Evolutionary conservation across 352 stramenopile species (phyloP).

Genomic region (Poterioochromonas sp.): DNA sequence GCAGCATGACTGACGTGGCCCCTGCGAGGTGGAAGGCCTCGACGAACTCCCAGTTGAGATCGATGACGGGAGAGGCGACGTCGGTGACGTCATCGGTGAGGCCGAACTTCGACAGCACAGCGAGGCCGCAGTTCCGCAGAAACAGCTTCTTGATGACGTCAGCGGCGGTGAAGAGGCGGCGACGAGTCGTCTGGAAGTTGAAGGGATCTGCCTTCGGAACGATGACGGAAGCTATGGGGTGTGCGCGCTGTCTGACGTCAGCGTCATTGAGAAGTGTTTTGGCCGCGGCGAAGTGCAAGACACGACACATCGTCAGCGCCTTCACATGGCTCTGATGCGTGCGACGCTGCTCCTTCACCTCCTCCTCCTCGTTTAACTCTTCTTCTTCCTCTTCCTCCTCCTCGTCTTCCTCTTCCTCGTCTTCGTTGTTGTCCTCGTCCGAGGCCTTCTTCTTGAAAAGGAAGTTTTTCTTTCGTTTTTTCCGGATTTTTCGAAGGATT

Average conservation of each 20-base stretch:
- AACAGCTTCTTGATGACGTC: background rate
- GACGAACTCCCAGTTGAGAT: background rate
- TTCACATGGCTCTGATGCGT: background rate
- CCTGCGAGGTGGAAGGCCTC: background rate
- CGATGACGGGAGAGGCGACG: background rate
- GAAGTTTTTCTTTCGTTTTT: too few relatives aligned
- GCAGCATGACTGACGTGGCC: background rate
- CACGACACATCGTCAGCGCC: background rate
- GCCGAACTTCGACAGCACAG: background rate
- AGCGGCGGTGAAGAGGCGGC: background rate
- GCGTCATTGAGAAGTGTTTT: background rate
- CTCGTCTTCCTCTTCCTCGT: background rate
- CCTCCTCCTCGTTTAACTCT: background rate
- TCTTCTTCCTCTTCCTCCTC: conserved; percentile 2
- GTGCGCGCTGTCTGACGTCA: too few relatives aligned
- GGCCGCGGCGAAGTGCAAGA: background rate
- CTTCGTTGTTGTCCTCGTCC: too few relatives aligned
- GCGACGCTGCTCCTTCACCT: background rate
- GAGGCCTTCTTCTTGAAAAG: too few relatives aligned
- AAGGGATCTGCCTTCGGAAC: background rate
- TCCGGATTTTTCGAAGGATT: too few relatives aligned
- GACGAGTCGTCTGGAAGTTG: background rate
- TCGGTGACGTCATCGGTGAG: background rate
- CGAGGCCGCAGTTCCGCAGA: background rate
- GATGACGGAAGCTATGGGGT: too few relatives aligned